Percentiles rank a stretch among this genome's conserved stretches.
These are phyloP conservation scores for Boletus sp. DNA, from an alignment of 768 basidiomycete species.

Conservation along the genomic window DNA sequence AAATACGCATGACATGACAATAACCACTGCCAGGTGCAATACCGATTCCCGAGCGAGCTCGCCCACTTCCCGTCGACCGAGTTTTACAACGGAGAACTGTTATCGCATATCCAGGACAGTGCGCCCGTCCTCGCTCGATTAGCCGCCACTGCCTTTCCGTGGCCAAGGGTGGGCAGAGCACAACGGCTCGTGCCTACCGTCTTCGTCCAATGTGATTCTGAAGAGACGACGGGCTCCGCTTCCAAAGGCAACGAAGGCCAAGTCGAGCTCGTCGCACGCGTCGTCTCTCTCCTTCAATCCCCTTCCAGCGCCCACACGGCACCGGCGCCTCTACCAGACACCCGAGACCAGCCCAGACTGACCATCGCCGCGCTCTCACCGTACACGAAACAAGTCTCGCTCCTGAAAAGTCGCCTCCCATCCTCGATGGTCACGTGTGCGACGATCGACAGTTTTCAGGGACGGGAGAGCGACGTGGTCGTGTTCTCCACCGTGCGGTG, in stretches of 20 bases:
- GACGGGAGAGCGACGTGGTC: constrained; percentile 63
- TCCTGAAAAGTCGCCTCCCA: constrained; percentile 39
- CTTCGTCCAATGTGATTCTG: constrained; percentile 53
- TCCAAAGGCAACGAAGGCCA: constrained; percentile 65
- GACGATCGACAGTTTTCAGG: constrained; percentile 51
- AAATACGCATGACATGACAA: not conserved
- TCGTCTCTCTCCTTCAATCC: constrained; percentile 41
- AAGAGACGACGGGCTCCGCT: constrained; percentile 55
- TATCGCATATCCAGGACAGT: constrained; percentile 42
- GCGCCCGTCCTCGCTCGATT: constrained; percentile 38
- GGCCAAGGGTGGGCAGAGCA: constrained; percentile 41
- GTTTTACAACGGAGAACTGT: constrained; percentile 57
- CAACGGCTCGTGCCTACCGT: constrained; percentile 44
- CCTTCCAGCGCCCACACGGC: not conserved
- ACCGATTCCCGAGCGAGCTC: constrained; percentile 57
- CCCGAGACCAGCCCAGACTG: not conserved
- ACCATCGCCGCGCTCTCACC: constrained; percentile 43
- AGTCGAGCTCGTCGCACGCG: constrained; percentile 46
- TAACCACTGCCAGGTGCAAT: constrained; percentile 44
- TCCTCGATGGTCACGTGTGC: constrained; percentile 19
- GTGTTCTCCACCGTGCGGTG: constrained; percentile 64
- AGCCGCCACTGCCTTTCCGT: constrained; percentile 47
- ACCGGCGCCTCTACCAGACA: too few relatives aligned
- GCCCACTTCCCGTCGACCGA: constrained; percentile 59
- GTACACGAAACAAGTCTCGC: constrained; percentile 53